Evolutionary conservation across 176 grass and related monocot species (phyloP).

Genomic region (Triticum monococcum): DNA sequence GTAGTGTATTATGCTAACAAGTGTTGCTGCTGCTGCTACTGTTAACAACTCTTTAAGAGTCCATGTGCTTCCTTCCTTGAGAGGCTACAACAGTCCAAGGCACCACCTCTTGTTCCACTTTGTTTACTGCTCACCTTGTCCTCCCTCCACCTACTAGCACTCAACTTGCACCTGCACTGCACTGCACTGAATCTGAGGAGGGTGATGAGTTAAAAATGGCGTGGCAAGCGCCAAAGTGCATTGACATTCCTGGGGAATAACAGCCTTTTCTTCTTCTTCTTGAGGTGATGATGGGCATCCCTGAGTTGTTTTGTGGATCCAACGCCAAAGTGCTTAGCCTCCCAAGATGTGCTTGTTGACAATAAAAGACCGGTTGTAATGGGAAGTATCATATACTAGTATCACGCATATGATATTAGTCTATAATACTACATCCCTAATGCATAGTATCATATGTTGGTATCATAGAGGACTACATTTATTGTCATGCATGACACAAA

Average conservation of each 20-base stretch:
- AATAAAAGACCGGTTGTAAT: too few species aligned
- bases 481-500: too few species aligned
- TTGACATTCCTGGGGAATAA: constrained; percentile 61
- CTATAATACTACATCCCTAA: too few species aligned
- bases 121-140: constrained; percentile 34
- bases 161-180: constrained; percentile 21
- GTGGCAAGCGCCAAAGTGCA: background rate
- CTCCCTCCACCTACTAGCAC: background rate
- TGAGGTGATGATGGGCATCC: constrained; percentile 33
- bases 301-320: constrained; percentile 45
- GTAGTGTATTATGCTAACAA: too few species aligned
- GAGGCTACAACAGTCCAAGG: constrained; percentile 41
- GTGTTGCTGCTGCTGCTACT: background rate
- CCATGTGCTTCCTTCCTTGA: constrained; percentile 43
- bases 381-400: too few species aligned
- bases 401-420: too few species aligned
- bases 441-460: too few species aligned
- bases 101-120: constrained; percentile 16
- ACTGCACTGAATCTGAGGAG: constrained; percentile 6
- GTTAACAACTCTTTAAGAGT: background rate
- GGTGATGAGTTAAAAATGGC: background rate
- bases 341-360: background rate
- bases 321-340: constrained; percentile 1
- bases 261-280: background rate
- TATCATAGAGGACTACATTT: too few species aligned